Evolutionary conservation across 202 grass and related monocot genomes (phyloP).

Genomic region (Brachypodium distachyon): DNA sequence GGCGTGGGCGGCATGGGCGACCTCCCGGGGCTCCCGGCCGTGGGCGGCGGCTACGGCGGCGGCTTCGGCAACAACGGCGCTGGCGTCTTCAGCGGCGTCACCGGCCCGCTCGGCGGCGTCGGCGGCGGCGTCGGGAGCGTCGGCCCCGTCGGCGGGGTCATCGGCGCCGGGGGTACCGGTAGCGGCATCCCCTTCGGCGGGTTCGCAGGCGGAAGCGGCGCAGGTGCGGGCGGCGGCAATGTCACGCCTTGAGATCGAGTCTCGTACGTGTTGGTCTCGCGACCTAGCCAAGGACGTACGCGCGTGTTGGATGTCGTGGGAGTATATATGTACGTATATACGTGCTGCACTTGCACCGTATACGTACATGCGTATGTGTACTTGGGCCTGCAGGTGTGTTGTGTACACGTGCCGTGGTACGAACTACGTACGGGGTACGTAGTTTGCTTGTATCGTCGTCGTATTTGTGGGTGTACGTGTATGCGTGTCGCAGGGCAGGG

Average conservation of each 20-base stretch:
- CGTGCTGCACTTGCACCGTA: too few relatives aligned
- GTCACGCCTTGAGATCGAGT: neutral
- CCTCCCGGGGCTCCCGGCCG: constrained; percentile 39
- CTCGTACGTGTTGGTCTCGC: neutral
- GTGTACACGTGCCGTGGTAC: too few relatives aligned
- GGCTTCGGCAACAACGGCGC: constrained; percentile 45
- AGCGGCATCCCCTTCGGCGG: neutral
- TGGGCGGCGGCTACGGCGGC: constrained; percentile 24
- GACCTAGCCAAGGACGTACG: too few relatives aligned
- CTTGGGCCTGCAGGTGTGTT: too few relatives aligned
- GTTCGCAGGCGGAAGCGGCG: neutral
- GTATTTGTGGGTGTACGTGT: too few relatives aligned
- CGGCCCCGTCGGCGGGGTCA: neutral
- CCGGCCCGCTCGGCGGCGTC: constrained; percentile 28
- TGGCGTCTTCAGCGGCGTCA: constrained; percentile 41
- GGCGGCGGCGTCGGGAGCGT: constrained; percentile 16
- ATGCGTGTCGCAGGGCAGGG: too few relatives aligned
- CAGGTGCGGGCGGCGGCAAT: constrained; percentile 15
- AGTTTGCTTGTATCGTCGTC: too few relatives aligned
- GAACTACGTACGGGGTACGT: too few relatives aligned
- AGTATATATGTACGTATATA: neutral
- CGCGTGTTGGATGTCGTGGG: too few relatives aligned
- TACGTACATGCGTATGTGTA: too few relatives aligned
- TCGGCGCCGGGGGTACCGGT: neutral
- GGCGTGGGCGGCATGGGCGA: constrained; percentile 40